Base-by-base conservation (phyloP, 176 grass and related monocot species). In the Triticum turgidum region DNA sequence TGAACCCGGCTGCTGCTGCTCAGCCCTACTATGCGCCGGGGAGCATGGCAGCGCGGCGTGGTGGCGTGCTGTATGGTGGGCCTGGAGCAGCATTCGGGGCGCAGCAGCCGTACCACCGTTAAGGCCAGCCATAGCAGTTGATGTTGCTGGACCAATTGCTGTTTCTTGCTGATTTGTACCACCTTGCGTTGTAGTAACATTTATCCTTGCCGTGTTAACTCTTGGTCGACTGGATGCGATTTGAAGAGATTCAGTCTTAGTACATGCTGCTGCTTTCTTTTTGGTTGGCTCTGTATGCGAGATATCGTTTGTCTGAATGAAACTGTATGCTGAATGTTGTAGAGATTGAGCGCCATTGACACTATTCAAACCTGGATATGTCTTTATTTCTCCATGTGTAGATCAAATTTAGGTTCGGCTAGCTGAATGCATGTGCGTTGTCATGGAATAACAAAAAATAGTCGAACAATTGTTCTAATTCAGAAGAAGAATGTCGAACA, bases 31-130 rank as follows among this genome's bases (percentile, higher is more conserved):
- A 64, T 11, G 49, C 21, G 7, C 77, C 89, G 2, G 77, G 84
- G 25, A 72, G 52, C 49, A 66, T 56, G 79, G 4, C 77, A 0
- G 83, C 61, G 11, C 81, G 85, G 29, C 76, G 77, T 18, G 89
- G 76, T 1, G 37, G 81, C 32, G 85, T 56, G 49, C 29, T 59
- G 18, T 85, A 77, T 14, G 82, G 89, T 3, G 82, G 89, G 54
- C 77, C 85, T 81, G 89, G 86, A 63, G 89, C 76, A 7, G 18
- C 76, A 5, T 84, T 87, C 6, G 41, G 65, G 13, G 64, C 13
- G 24, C 89, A 80, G 61, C 89, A 76, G 29, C 11, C 89, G 5
- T 84, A 84, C 76, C 89, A 42, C 32, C 85, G 27, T 52, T 91
- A 77, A 66, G 76, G 18, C 5, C 13, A 78, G 67, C 33, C 7